Percentiles rank a stretch among this genome's conserved stretches.
Evolutionary conservation across 2,329 filamentous ascomycete genomes (phyloP).

Genomic region (Akanthomyces dipterigenus): DNA sequence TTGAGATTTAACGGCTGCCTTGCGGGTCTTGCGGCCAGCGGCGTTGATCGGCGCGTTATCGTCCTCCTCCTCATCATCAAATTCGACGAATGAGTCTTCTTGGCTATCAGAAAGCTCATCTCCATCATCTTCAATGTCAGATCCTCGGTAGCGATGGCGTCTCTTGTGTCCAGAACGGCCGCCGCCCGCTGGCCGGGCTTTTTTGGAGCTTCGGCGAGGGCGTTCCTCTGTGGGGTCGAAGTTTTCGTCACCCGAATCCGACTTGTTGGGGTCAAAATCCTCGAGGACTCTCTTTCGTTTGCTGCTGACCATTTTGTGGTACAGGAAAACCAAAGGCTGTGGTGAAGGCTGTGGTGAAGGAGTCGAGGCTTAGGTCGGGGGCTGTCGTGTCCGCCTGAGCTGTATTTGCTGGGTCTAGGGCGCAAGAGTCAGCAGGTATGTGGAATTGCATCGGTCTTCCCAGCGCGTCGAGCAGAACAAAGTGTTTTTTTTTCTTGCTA

Average conservation of each 20-base stretch:
- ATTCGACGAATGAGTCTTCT: constrained; percentile 42
- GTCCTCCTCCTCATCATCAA: constrained; percentile 37
- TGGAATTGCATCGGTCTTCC: neutral
- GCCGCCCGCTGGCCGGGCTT: constrained; percentile 31
- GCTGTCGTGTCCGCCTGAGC: neutral
- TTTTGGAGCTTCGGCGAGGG: constrained; percentile 36
- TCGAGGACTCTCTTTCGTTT: constrained; percentile 55
- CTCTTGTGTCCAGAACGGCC: constrained; percentile 29
- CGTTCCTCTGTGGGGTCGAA: constrained; percentile 49
- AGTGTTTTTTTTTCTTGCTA: neutral
- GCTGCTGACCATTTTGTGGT: constrained; percentile 15
- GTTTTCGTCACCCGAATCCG: constrained; percentile 59
- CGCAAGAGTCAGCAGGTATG: neutral
- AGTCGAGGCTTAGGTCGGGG: neutral
- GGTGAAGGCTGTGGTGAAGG: neutral
- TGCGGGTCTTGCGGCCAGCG: constrained; percentile 42
- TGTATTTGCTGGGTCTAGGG: neutral
- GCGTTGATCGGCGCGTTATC: constrained; percentile 37
- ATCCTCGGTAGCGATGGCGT: constrained; percentile 45
- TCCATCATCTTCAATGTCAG: constrained; percentile 57
- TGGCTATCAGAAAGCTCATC: constrained; percentile 48
- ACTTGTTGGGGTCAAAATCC: constrained; percentile 59
- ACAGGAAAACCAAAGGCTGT: neutral
- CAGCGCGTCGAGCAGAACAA: neutral
- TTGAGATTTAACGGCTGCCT: constrained; percentile 37